Evolutionary conservation across 108 stramenopile species (phyloP).

Genomic region (Bacterosira constricta): DNA sequence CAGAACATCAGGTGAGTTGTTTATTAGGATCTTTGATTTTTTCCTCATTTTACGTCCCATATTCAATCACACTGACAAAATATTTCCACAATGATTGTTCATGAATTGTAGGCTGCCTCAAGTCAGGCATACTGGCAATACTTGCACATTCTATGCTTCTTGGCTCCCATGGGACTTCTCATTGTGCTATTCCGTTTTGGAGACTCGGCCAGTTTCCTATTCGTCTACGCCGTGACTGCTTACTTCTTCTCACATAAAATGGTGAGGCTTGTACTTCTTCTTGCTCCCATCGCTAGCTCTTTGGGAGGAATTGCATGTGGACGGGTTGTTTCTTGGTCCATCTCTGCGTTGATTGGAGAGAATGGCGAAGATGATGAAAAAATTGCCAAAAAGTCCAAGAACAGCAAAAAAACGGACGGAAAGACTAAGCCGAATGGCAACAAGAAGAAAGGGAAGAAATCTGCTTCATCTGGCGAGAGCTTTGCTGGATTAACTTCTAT

Average conservation of each 20-base stretch:
- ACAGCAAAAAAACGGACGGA: slow-evolving; percentile 11
- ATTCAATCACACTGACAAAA: no score
- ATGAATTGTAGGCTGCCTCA: slow-evolving; percentile 82
- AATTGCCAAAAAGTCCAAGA: slow-evolving; percentile 11
- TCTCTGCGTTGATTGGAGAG: slow-evolving; percentile 62
- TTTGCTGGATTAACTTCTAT: slow-evolving; percentile 57
- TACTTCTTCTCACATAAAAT: slow-evolving; percentile 98
- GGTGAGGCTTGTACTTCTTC: slow-evolving; percentile 95
- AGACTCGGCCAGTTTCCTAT: slow-evolving; percentile 85
- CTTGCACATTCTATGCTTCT: slow-evolving; percentile 90
- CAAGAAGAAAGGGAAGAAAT: slow-evolving; percentile 63
- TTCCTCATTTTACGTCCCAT: no score
- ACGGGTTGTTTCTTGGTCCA: slow-evolving; percentile 74
- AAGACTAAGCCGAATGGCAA: slow-evolving; percentile 28
- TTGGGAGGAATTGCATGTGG: slow-evolving; percentile 92
- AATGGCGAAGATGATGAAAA: slow-evolving; percentile 9
- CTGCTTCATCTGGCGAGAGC: slow-evolving; percentile 3
- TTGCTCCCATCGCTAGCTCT: slow-evolving; percentile 90
- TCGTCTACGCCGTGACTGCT: slow-evolving; percentile 89
- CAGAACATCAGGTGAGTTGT: no score
- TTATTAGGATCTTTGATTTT: no score
- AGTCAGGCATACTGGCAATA: slow-evolving; percentile 96
- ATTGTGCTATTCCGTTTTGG: slow-evolving; percentile 75
- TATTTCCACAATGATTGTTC: no score
- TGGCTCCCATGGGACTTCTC: slow-evolving; percentile 95